Conservation (phyloP, 148 eudicot species). For the Suaeda aralocaspica region DNA sequence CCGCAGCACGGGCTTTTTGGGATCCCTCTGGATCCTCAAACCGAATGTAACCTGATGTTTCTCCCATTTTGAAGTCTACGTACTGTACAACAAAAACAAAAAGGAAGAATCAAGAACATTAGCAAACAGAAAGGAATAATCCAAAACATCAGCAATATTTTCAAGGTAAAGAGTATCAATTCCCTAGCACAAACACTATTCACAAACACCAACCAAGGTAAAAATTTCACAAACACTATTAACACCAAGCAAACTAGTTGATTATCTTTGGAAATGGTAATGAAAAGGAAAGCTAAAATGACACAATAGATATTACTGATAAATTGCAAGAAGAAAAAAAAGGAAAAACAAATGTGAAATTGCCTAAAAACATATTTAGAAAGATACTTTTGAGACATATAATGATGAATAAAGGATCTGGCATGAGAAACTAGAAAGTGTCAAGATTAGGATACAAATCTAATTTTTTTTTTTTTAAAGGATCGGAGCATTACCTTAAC, state of each 20-base stretch:
- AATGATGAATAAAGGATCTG: background rate
- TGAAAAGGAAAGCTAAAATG: too few species aligned
- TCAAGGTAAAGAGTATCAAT: background rate
- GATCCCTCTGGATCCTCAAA: slow-evolving; percentile 69
- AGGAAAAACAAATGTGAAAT: too few species aligned
- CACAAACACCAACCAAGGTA: background rate
- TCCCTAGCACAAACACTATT: too few species aligned
- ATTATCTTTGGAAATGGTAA: too few species aligned
- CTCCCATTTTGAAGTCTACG: slow-evolving; percentile 75
- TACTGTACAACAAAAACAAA: slow-evolving; percentile 37
- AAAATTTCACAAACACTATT: too few species aligned
- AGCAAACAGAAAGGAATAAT: too few species aligned
- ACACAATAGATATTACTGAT: too few species aligned
- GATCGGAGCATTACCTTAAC: slow-evolving; percentile 58
- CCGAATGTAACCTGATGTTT: slow-evolving; percentile 62
- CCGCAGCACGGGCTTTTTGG: slow-evolving; percentile 89
- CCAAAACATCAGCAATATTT: background rate
- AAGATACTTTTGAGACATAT: too few species aligned
- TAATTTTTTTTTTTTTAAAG: too few species aligned
- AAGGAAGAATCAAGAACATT: background rate
- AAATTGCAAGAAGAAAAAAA: too few species aligned
- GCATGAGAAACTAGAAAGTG: background rate
- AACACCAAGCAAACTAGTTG: too few species aligned
- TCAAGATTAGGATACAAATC: background rate
- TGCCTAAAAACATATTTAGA: too few species aligned